Percentiles rank a stretch among this genome's conserved stretches.
Evolutionary conservation across 1,284 basidiomycete species (phyloP).

Genomic region (Calocybe gambosa): DNA sequence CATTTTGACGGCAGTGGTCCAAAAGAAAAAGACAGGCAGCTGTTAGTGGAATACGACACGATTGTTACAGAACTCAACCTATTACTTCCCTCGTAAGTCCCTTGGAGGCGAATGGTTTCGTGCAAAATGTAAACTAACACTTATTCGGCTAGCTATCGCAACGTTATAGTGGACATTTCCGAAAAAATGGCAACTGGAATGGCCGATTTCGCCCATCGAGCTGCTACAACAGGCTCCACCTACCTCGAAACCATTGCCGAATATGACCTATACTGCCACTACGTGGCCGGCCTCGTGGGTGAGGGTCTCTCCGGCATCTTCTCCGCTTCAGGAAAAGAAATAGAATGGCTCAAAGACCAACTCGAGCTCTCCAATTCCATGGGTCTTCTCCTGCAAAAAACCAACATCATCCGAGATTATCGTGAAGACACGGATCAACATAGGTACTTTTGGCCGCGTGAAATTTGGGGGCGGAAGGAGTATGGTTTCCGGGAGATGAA

Average conservation of each 20-base stretch:
- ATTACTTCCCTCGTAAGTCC: conserved; percentile 57
- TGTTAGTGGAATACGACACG: conserved; percentile 83
- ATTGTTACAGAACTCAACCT: conserved; percentile 80
- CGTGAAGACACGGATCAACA: conserved; percentile 86
- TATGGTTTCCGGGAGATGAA: conserved; percentile 69
- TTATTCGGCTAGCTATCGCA: conserved; percentile 56
- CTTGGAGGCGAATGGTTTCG: too few relatives aligned
- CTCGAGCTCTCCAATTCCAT: conserved; percentile 90
- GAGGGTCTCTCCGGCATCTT: conserved; percentile 94
- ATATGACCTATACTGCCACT: conserved; percentile 98
- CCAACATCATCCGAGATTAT: conserved; percentile 96
- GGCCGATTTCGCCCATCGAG: conserved; percentile 90
- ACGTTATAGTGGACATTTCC: conserved; percentile 79
- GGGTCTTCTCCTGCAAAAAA: conserved; percentile 97
- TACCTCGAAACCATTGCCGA: conserved; percentile 75
- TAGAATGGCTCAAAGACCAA: conserved; percentile 70
- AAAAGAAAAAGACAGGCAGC: conserved; percentile 84
- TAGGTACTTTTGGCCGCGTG: conserved; percentile 93
- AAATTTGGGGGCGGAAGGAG: conserved; percentile 72
- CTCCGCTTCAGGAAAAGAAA: conserved; percentile 84
- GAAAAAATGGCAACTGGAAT: conserved; percentile 91
- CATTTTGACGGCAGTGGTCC: conserved; percentile 80
- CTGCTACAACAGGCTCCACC: conserved; percentile 62
- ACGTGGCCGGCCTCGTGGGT: conserved; percentile 96
- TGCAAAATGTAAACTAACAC: too few relatives aligned